Conservation (phyloP, 2,329 filamentous ascomycete genomes). For the Cercospora sojina region DNA sequence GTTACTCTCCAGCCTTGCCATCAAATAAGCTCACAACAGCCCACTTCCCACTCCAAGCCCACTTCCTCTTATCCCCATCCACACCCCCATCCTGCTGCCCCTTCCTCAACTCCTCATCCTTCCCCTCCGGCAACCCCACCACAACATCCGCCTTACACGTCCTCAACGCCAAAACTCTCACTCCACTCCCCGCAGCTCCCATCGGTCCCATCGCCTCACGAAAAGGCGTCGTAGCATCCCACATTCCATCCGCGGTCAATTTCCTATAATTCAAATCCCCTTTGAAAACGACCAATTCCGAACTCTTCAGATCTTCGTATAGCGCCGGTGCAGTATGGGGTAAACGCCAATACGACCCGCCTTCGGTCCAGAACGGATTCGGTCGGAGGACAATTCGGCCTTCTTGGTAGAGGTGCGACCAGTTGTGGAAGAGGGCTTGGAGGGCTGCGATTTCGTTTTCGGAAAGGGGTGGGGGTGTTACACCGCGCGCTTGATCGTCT, state of each 20-base stretch:
- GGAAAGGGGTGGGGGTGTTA: constrained; percentile 61
- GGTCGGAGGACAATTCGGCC: constrained; percentile 80
- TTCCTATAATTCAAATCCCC: constrained; percentile 97
- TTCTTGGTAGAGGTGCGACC: constrained; percentile 76
- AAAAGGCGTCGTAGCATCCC: constrained; percentile 88
- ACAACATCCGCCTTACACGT: constrained; percentile 98
- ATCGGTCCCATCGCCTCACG: constrained; percentile 79
- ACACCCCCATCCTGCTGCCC: constrained; percentile 70
- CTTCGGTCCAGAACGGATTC: constrained; percentile 88
- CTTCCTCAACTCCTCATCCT: constrained; percentile 75
- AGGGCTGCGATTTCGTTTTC: constrained; percentile 68
- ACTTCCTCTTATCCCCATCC: constrained; percentile 69
- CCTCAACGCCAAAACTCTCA: constrained; percentile 81
- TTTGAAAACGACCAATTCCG: constrained; percentile 92
- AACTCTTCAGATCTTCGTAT: constrained; percentile 73
- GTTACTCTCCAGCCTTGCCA: constrained; percentile 52
- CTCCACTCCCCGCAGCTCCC: constrained; percentile 69
- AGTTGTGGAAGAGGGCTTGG: constrained; percentile 75
- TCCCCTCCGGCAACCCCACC: constrained; percentile 76
- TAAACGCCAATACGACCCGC: constrained; percentile 84
- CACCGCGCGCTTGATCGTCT: constrained; percentile 57
- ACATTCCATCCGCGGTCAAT: constrained; percentile 80
- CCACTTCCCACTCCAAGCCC: constrained; percentile 97
- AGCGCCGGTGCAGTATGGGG: constrained; percentile 67
- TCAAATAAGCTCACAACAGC: constrained; percentile 83